phyloP scores from a whole-genome alignment of 2,329 filamentous ascomycete genomes.

The Colletotrichum coccodes region DNA sequence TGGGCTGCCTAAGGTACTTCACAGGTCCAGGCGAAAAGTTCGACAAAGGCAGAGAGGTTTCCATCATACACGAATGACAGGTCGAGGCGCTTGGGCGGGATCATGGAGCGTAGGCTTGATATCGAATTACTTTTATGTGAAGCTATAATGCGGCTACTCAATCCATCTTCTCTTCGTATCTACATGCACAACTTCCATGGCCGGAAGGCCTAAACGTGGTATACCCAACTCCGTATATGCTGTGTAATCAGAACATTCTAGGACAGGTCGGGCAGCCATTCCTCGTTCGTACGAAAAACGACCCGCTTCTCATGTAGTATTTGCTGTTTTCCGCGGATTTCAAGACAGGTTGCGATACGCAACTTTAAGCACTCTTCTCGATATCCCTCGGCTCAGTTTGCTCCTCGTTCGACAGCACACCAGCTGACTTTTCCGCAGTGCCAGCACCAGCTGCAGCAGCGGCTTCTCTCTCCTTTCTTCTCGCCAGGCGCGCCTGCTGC shows the following conservation, averaged over 20 bases:
- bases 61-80: background rate
- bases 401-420: slow-evolving; percentile 5
- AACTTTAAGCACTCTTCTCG: slow-evolving; percentile 11
- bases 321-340: too few relatives aligned
- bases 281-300: background rate
- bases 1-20: background rate
- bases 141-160: background rate
- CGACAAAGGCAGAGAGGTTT: background rate
- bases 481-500: slow-evolving; percentile 38
- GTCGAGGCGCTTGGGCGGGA: background rate
- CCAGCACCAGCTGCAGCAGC: background rate
- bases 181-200: too few relatives aligned
- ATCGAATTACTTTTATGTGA: slow-evolving; percentile 1
- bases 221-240: background rate
- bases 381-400: slow-evolving; percentile 1
- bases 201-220: too few relatives aligned
- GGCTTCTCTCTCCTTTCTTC: slow-evolving; percentile 36
- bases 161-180: background rate
- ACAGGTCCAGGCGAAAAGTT: background rate
- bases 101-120: background rate
- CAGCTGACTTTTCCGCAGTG: slow-evolving; percentile 8
- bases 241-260: background rate
- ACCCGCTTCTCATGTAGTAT: background rate
- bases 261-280: background rate
- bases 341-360: background rate